Conservation (phyloP, 371 early-diverging fungal species). For the Zopfochytrium polystomum region DNA sequence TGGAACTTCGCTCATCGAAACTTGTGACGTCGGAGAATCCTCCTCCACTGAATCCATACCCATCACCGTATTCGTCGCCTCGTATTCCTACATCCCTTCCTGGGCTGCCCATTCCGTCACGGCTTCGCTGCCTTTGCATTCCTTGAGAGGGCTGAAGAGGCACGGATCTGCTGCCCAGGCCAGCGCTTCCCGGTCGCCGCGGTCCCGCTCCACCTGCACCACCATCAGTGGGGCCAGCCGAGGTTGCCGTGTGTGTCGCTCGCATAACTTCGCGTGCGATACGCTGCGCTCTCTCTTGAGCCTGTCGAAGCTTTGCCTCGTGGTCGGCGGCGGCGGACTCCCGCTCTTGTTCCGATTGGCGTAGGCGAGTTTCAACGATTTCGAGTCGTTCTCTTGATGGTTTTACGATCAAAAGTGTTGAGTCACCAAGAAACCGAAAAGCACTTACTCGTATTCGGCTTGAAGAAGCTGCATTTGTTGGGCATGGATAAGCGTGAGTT, state of each 20-base stretch:
- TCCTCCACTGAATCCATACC: too few relatives aligned
- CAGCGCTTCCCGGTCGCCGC: too few relatives aligned
- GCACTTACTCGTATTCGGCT: conserved; percentile 40
- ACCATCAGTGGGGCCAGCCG: conserved; percentile 5
- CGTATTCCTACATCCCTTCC: conserved; percentile 5
- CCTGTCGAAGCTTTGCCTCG: conserved; percentile 17
- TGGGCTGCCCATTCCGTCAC: too few relatives aligned
- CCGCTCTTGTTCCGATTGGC: conserved; percentile 12
- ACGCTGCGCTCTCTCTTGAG: conserved; percentile 27
- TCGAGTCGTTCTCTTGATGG: conserved; percentile 13
- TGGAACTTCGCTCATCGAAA: neutral
- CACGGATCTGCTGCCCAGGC: too few relatives aligned
- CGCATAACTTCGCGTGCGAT: conserved; percentile 28
- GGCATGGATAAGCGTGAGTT: conserved; percentile 51
- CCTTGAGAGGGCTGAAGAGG: too few relatives aligned
- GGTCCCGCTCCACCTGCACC: conserved; percentile 5
- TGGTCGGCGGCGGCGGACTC: conserved; percentile 12
- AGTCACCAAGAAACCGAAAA: neutral
- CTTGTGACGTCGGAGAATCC: conserved; percentile 1
- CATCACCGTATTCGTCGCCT: too few relatives aligned
- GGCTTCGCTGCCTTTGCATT: too few relatives aligned
- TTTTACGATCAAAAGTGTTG: neutral
- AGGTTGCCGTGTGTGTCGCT: conserved; percentile 8
- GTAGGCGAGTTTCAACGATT: conserved; percentile 11
- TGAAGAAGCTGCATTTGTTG: conserved; percentile 52